Percentiles rank a stretch among this genome's conserved stretches.
Evolutionary conservation across 2,329 filamentous ascomycete genomes (phyloP).

Genomic region (Mycocentrospora acerina): DNA sequence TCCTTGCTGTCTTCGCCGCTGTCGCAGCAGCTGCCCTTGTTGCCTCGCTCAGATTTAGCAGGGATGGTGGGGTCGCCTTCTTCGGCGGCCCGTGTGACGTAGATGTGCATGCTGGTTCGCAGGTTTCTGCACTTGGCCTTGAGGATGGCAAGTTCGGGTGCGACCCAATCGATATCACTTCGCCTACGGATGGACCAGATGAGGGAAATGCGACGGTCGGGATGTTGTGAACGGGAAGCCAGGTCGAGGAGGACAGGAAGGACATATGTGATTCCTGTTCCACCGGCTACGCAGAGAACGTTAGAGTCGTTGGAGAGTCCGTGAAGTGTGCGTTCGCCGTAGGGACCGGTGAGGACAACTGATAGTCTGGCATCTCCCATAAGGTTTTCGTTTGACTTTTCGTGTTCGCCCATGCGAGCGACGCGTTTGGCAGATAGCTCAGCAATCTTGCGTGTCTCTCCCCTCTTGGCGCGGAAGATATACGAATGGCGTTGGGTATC

Average conservation of each 20-base stretch:
- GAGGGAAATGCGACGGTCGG: conserved; percentile 31
- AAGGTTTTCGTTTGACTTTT: conserved; percentile 23
- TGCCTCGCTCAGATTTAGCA: neutral
- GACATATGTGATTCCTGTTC: conserved; percentile 42
- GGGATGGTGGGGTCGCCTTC: conserved; percentile 2
- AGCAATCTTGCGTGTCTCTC: conserved; percentile 38
- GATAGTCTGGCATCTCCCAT: conserved; percentile 30
- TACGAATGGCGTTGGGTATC: conserved; percentile 34
- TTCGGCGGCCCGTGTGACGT: conserved; percentile 33
- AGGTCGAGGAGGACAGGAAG: conserved; percentile 38
- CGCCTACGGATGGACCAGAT: conserved; percentile 39
- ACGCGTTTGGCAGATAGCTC: conserved; percentile 29
- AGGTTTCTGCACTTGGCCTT: conserved; percentile 29
- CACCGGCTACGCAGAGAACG: conserved; percentile 39
- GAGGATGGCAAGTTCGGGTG: conserved; percentile 34
- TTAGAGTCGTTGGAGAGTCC: conserved; percentile 28
- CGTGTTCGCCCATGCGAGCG: conserved; percentile 17
- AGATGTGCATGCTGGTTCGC: conserved; percentile 34
- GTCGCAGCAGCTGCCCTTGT: neutral
- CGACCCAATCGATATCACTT: conserved; percentile 39
- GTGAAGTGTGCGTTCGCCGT: conserved; percentile 32
- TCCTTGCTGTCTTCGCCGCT: conserved; percentile 26
- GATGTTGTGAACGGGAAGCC: conserved; percentile 23
- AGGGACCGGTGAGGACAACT: conserved; percentile 38
- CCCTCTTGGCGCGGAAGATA: conserved; percentile 38